phyloP scores from a whole-genome alignment of 2,329 filamentous ascomycete species.

The Tolypocladium paradoxum region DNA sequence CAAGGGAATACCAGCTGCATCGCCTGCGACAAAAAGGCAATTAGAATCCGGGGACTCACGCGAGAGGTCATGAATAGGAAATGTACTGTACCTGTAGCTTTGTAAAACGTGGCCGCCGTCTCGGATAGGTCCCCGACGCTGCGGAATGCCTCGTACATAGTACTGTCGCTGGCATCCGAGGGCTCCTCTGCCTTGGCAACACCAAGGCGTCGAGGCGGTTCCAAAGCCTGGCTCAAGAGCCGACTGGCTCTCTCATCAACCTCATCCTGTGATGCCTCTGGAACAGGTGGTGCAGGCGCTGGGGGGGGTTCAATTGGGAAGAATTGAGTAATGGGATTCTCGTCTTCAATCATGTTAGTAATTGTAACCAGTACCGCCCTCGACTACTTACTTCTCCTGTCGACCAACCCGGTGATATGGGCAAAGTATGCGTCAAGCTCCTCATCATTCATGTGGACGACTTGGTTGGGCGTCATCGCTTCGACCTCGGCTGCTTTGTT shows the following conservation, averaged over 20 bases:
- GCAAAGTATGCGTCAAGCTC: slow-evolving; percentile 58
- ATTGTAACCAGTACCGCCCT: neutral
- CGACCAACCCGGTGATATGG: slow-evolving; percentile 20
- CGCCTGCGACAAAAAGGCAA: slow-evolving; percentile 10
- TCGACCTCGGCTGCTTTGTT: slow-evolving; percentile 28
- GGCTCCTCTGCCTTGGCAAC: neutral
- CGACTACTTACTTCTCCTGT: slow-evolving; percentile 19
- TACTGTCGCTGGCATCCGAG: neutral
- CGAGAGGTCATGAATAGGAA: neutral
- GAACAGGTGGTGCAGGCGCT: slow-evolving; percentile 4
- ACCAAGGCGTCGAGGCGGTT: neutral
- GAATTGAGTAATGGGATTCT: slow-evolving; percentile 20
- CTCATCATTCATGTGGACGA: slow-evolving; percentile 47
- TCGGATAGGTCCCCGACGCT: slow-evolving; percentile 19
- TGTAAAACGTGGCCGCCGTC: slow-evolving; percentile 20
- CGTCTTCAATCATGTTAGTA: slow-evolving; percentile 8
- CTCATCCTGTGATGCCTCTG: slow-evolving; percentile 15
- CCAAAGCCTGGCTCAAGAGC: slow-evolving; percentile 11
- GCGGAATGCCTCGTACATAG: slow-evolving; percentile 20
- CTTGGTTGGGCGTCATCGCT: slow-evolving; percentile 47
- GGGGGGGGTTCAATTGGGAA: slow-evolving; percentile 20
- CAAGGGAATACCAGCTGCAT: slow-evolving; percentile 21
- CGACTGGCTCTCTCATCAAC: slow-evolving; percentile 10
- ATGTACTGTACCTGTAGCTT: slow-evolving; percentile 15
- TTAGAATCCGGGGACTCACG: neutral